Base-by-base conservation (phyloP, 1,284 basidiomycete genomes). In the Ceratobasidium sp. region DNA sequence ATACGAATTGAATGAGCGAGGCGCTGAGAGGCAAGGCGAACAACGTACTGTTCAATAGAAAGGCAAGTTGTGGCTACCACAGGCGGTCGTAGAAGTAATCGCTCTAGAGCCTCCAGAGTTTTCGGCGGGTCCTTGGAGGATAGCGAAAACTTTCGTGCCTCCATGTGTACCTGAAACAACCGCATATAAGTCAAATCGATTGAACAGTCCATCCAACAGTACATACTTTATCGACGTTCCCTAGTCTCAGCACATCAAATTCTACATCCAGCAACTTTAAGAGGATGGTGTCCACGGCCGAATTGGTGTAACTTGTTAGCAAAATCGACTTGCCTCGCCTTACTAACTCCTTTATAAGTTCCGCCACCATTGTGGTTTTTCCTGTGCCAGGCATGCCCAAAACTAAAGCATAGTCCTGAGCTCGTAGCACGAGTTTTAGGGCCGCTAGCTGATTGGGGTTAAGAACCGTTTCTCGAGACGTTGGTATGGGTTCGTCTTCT, bases 341-440 rank as follows among this genome's bases (percentile, higher is more conserved):
- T 0, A 96, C 95, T 5, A 99, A 86, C 33, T 90, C 88, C 81
- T 90, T 90, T 83, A 99, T 96, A 57, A 98, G 89, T 56, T 95
- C 92, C 0, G 95, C 95, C 75, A 99, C 94, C 3, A 97, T 94
- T 0, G 96, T 98, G 48, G 97, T 98, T 86, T 99, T 99, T 10
- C 97, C 97, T 1, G 98, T 99, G 0, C 97, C 97, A 1, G 97
- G 97, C 98, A 99, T 99, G 33, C 97, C 98, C 5, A 99, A 88
- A 44, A 99, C 90, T 62, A 99, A 86, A 0, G 96, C 92, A 83
- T 98, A 99, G 84, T 99, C 97, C 79, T 91, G 86, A 0, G 97
- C 95, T 1, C 88, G 86, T 20, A 99, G 84, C 1, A 94, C 94
- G 79, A 91, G 93, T 42, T 86, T 84, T 83, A 98, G 89, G 0